phyloP scores from a whole-genome alignment of 2,329 filamentous ascomycete genomes.

The Fusarium torreyae region DNA sequence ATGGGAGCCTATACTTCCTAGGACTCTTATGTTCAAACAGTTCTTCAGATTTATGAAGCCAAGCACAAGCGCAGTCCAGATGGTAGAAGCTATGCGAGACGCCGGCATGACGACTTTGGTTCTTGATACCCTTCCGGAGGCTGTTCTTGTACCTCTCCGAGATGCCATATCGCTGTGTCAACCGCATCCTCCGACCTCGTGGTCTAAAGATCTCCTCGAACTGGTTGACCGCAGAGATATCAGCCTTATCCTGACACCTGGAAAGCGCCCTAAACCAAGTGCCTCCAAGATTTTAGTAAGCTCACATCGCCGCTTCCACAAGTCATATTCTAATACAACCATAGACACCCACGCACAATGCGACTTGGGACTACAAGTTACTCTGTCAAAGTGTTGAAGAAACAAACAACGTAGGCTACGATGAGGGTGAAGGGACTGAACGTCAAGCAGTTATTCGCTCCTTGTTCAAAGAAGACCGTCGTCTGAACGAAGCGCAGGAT shows the following conservation, averaged over 20 bases:
- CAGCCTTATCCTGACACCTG: slow-evolving; percentile 72
- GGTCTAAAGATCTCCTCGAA: slow-evolving; percentile 79
- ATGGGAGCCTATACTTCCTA: slow-evolving; percentile 70
- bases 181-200: slow-evolving; percentile 82
- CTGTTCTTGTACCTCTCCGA: slow-evolving; percentile 83
- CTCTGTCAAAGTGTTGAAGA: slow-evolving; percentile 79
- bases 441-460: slow-evolving; percentile 85
- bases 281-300: slow-evolving; percentile 62
- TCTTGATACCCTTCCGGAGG: slow-evolving; percentile 88
- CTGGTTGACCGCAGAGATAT: slow-evolving; percentile 88
- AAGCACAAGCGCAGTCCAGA: slow-evolving; percentile 68
- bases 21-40: slow-evolving; percentile 78
- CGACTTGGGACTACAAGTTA: slow-evolving; percentile 81
- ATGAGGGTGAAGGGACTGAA: slow-evolving; percentile 87
- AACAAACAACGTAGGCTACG: slow-evolving; percentile 72
- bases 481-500: slow-evolving; percentile 86
- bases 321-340: slow-evolving; percentile 45
- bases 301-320: neutral
- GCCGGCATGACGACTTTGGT: slow-evolving; percentile 77
- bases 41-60: slow-evolving; percentile 74
- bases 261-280: slow-evolving; percentile 50
- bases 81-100: slow-evolving; percentile 81
- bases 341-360: slow-evolving; percentile 74
- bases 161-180: slow-evolving; percentile 91
- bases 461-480: slow-evolving; percentile 92